Percentiles rank a stretch among this genome's conserved stretches.
These are phyloP conservation scores for Opeltia flavorubescens DNA, from an alignment of 495 filamentous ascomycete genomes.

Conservation along the genomic window DNA sequence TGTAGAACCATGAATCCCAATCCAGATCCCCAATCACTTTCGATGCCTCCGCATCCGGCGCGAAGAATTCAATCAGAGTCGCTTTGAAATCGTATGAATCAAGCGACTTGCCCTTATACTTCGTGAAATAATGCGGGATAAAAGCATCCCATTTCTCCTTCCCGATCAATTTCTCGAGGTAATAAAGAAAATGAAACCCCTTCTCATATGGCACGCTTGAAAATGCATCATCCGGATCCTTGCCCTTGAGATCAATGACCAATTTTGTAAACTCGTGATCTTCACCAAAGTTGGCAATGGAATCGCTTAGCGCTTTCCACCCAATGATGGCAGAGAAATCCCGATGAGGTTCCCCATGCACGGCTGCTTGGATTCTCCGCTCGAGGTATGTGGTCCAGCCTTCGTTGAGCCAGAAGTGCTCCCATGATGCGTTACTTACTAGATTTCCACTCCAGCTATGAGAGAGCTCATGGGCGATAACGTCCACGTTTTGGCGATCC, in stretches of 20 bases:
- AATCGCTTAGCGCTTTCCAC: constrained; percentile 59
- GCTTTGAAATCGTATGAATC: constrained; percentile 88
- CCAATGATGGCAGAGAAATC: constrained; percentile 90
- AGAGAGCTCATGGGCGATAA: constrained; percentile 87
- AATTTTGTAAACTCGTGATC: constrained; percentile 90
- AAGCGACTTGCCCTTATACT: constrained; percentile 63
- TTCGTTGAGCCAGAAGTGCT: constrained; percentile 96
- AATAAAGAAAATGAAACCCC: constrained; percentile 67
- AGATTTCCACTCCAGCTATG: constrained; percentile 93
- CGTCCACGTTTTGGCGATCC: constrained; percentile 87
- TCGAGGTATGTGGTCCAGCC: constrained; percentile 95
- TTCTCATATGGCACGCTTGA: constrained; percentile 66
- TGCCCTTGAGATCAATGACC: constrained; percentile 68
- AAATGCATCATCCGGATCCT: constrained; percentile 92
- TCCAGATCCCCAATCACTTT: constrained; percentile 57
- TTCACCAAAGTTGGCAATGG: constrained; percentile 58
- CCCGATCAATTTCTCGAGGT: constrained; percentile 75
- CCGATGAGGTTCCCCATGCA: constrained; percentile 67
- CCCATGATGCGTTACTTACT: constrained; percentile 82
- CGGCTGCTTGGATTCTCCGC: constrained; percentile 38
- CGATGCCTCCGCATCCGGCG: constrained; percentile 46
- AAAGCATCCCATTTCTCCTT: constrained; percentile 79
- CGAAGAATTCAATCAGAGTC: constrained; percentile 74
- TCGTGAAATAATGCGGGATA: constrained; percentile 89
- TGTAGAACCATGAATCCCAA: constrained; percentile 81